Evolutionary conservation across 2,329 filamentous ascomycete genomes (phyloP), one percentile per base, ranked within the genome.

Genomic region (Botrytis fragariae): DNA sequence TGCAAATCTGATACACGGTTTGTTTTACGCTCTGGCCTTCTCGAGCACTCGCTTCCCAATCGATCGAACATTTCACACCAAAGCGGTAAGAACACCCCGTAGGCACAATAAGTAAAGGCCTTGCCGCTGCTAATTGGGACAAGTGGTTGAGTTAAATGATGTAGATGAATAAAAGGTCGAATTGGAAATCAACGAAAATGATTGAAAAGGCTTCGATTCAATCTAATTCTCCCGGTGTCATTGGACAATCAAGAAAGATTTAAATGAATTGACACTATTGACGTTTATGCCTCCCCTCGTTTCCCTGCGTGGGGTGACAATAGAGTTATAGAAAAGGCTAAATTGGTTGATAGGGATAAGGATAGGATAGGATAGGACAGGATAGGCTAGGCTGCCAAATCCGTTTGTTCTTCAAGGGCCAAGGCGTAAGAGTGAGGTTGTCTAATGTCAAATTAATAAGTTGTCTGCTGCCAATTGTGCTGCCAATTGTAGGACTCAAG

Each of bases 1-100:
- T 71, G 69, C 69, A 71, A 71, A 65, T 51, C 60, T 65, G 69
- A 71, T 51, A 71, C 69, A 65, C 60, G 25, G 32, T 42, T 42
- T 54, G 69, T 71, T 71, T 71, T 42, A 65, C 65, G 65, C 65
- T 68, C 65, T 57, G 65, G 48, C 65, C 65, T 57, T 68, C 65
- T 57, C 8, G 6, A 68, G 48, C 22, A 4, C 48, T 42, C 48
- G 48, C 65, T 57, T 68, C 65, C 65, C 48, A 68, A 42, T 68
- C 65, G 48, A 57, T 68, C 35, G 45, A 32, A 57, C 35, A 54
- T 54, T 42, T 68, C 65, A 68, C 65, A 29, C 48, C 8, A 68
- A 68, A 68, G 65, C 35, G 65, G 48, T 42, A 68, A 68, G 25
- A 68, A 22, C n/a, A 14, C 8, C 54, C 48, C 65, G n/a, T 32